Base-by-base conservation (phyloP, 805 yeast species). In the Saccharomycopsis sp. region DNA sequence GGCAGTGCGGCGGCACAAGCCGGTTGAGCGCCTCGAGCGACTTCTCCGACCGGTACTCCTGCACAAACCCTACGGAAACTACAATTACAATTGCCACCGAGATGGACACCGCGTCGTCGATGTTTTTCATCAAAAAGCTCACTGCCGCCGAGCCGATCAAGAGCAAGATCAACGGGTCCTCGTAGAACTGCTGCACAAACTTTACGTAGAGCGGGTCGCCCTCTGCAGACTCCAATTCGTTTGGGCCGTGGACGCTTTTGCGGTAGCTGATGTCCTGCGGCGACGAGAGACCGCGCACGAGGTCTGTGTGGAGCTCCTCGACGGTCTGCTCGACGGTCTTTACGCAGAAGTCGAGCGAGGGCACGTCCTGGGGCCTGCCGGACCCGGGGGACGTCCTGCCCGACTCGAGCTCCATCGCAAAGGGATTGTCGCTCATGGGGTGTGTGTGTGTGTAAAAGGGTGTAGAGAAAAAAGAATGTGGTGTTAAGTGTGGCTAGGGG, bases 1-100 rank as follows among this genome's bases (percentile, higher is more conserved):
- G 94, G 41, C 97, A 96, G 68, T 87, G 90, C n/a, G 96, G 97
- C 1, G 99, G 99, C 5, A 94, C 97, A 64, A 94, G 79, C 68
- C 88, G 87, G 70, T 88, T 91, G 60, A 94, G 79, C 0, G 98
- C 98, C 70, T 91, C 96, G 59, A 94, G 75, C 3, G 97, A 89
- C 75, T 94, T 87, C 68, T 94, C 99, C 1, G 97, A 89, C 66
- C 97, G 80, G 68, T 91, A 91, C 71, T 94, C 99, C 73, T 94
- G 99, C 34, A 94, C 91, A 73, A 94, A 94, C 0, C 99, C 99
- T 41, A 94, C 99, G 1, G 94, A 82, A 12, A 94, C 97, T 34
- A 94, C 99, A 64, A 94, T 91, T 50, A 89, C 65, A 53, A 94
- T 89, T 2, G 99, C 99, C 62, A 91, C 75, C 0, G 97, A 85